phyloP scores from a whole-genome alignment of 345 rosid genomes.

The Microthlaspi erraticum region DNA sequence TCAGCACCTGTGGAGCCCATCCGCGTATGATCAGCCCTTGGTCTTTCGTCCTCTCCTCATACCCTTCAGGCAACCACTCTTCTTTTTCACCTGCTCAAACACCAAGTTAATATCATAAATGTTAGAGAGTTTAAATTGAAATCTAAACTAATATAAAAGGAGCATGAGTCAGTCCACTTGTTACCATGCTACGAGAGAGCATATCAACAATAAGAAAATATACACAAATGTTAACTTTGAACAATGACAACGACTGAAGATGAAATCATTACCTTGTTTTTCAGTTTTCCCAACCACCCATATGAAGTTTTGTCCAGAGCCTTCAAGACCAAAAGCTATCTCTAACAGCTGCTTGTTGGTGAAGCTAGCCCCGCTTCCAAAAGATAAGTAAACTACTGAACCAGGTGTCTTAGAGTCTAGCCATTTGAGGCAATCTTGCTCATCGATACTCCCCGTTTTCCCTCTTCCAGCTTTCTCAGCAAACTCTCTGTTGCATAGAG shows the following conservation, averaged over 20 bases:
- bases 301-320: conserved; percentile 50
- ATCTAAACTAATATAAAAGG: too few relatives aligned
- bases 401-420: conserved; percentile 42
- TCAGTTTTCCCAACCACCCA: conserved; percentile 52
- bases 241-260: neutral
- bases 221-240: neutral
- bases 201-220: neutral
- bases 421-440: conserved; percentile 52
- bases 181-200: neutral
- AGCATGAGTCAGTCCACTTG: neutral
- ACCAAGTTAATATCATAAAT: conserved; percentile 28
- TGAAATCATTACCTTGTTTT: conserved; percentile 17
- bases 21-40: conserved; percentile 59
- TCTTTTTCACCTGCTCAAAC: conserved; percentile 37
- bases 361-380: conserved; percentile 51
- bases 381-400: conserved; percentile 52
- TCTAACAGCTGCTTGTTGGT: conserved; percentile 46
- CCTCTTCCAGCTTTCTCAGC: conserved; percentile 48
- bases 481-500: conserved; percentile 37
- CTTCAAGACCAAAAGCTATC: conserved; percentile 52
- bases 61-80: conserved; percentile 53
- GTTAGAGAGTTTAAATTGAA: neutral
- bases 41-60: conserved; percentile 45
- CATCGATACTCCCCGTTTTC: conserved; percentile 43
- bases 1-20: conserved; percentile 68